Evolutionary conservation across 75 land plant species (phyloP), one percentile per base, ranked within the genome.

Genomic region (Cunninghamia lanceolata): DNA sequence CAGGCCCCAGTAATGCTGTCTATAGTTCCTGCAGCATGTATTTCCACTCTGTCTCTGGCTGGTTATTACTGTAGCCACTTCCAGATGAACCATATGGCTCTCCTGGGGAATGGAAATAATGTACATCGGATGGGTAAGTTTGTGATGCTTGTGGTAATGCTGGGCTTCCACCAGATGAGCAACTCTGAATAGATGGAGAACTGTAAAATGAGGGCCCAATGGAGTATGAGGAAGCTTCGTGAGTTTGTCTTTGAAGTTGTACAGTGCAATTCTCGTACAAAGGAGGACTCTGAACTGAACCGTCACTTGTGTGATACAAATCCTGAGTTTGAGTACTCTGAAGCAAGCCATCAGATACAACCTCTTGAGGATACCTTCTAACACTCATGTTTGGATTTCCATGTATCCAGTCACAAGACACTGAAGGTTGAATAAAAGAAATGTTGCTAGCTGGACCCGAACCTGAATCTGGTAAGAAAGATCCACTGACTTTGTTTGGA

Each of bases 21-120:
- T 94, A 94, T 68, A 94, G 40, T 78, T 94, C 95, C 85, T 50
- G 85, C 34, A 94, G n/a, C n/a, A n/a, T n/a, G n/a, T n/a, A n/a
- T n/a, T n/a, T n/a, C n/a, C n/a, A n/a, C n/a, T n/a, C n/a, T n/a
- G n/a, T n/a, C n/a, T n/a, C n/a, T n/a, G n/a, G n/a, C n/a, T n/a
- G 88, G 38, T 88, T 88, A n/a, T 89, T 42, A 74, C 94, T 90
- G 50, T 91, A 89, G 3, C 81, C 89, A 77, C 92, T 88, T 13
- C 87, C 42, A 10, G 91, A 85, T 40, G 93, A 89, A 21, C 93
- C 90, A 74, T 89, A 83, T 59, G 84, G 78, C 81, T 85, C 85
- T 35, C 88, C 89, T 28, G 84, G 90, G 4, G 93, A 85, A 35
- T 85, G 84, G 47, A 25, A 28, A 80, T 80, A 80, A 81, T 82